Conservation (phyloP, 345 rosid genomes). For the Populus alba region DNA sequence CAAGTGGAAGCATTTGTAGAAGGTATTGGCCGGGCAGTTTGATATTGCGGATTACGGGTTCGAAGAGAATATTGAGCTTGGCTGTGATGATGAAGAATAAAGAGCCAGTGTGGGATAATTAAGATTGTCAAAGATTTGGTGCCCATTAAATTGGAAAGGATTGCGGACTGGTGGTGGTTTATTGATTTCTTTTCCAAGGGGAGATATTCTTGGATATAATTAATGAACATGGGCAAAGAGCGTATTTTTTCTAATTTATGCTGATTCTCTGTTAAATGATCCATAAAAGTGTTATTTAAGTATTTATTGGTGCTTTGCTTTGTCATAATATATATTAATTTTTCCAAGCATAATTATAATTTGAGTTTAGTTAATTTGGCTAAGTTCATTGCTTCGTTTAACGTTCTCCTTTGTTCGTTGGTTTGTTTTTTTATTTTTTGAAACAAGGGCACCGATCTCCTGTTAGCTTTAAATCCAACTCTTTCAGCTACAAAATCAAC, state of each 20-base stretch:
- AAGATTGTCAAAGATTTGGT: slow-evolving; percentile 64
- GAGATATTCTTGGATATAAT: slow-evolving; percentile 30
- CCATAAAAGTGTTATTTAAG: too few species aligned
- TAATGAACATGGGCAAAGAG: slow-evolving; percentile 83
- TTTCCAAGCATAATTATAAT: too few species aligned
- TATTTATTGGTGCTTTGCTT: too few species aligned
- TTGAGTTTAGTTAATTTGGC: too few species aligned
- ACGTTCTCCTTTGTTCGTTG: too few species aligned
- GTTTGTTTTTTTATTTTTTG: too few species aligned
- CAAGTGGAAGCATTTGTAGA: slow-evolving; percentile 86
- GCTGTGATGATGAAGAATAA: slow-evolving; percentile 64
- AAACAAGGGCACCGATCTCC: too few species aligned
- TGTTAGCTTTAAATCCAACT: too few species aligned
- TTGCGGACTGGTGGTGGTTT: slow-evolving; percentile 70
- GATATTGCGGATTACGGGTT: slow-evolving; percentile 74
- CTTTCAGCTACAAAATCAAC: too few species aligned
- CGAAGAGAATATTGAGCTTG: slow-evolving; percentile 48
- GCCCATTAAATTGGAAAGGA: slow-evolving; percentile 47
- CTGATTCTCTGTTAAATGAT: too few species aligned
- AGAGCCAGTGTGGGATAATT: slow-evolving; percentile 55
- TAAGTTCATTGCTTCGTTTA: too few species aligned
- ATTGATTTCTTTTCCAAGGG: slow-evolving; percentile 34
- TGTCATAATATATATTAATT: too few species aligned
- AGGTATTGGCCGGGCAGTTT: slow-evolving; percentile 66
- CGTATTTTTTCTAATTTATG: slow-evolving; percentile 6